phyloP scores from a whole-genome alignment of 2,329 filamentous ascomycete genomes.

The Aspergillus fischeri region DNA sequence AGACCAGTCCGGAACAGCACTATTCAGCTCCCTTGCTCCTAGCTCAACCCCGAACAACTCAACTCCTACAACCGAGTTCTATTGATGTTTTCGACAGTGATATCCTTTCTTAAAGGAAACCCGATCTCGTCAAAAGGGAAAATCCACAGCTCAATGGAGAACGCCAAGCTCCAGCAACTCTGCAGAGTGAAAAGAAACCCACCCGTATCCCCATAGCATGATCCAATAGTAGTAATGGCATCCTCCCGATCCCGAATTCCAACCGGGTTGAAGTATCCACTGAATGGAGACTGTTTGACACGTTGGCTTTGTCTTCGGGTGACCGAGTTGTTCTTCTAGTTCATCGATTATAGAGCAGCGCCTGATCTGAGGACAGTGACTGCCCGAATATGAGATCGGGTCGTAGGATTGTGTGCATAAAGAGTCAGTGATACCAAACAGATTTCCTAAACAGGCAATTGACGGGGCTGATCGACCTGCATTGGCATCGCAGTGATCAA shows the following conservation, averaged over 20 bases:
- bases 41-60: not conserved
- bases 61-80: not conserved
- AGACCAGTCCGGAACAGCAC: not conserved
- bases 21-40: not conserved
- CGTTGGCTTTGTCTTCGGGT: not conserved
- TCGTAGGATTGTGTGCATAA: not conserved
- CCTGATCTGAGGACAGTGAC: no score
- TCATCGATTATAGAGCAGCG: not conserved
- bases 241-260: not conserved
- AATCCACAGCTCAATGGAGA: not conserved
- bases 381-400: no score
- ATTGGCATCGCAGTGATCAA: not conserved
- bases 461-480: not conserved
- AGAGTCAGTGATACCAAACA: not conserved
- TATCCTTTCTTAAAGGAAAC: not conserved
- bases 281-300: not conserved
- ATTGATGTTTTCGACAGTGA: not conserved
- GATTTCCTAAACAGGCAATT: not conserved
- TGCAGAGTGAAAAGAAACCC: not conserved
- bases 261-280: not conserved
- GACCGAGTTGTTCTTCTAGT: not conserved
- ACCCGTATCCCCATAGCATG: not conserved
- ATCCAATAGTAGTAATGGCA: not conserved
- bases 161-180: not conserved
- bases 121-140: not conserved